Evolutionary conservation across 345 rosid genomes (phyloP).

Genomic region (Hibiscus syriacus): DNA sequence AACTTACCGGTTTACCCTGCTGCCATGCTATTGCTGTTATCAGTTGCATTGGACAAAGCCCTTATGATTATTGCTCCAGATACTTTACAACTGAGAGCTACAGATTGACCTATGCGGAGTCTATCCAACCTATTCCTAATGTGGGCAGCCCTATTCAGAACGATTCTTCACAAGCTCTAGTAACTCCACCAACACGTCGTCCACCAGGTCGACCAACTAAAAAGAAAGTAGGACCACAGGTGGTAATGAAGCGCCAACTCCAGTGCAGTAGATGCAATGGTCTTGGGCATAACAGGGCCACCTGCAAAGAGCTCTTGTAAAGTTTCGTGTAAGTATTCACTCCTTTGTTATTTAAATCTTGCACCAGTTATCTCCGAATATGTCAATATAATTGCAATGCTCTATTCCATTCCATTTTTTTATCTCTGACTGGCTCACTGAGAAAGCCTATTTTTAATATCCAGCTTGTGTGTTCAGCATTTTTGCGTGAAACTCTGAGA

Average conservation of each 20-base stretch:
- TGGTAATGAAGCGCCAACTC: constrained; percentile 70
- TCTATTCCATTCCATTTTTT: neutral
- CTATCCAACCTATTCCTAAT: constrained; percentile 53
- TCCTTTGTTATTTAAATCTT: neutral
- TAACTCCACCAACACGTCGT: constrained; percentile 70
- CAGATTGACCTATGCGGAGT: constrained; percentile 57
- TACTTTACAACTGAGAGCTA: constrained; percentile 64
- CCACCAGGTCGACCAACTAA: constrained; percentile 84
- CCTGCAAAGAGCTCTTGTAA: constrained; percentile 72
- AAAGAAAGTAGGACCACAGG: constrained; percentile 53
- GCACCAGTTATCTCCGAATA: neutral
- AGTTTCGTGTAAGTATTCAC: constrained; percentile 25
- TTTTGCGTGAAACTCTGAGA: neutral
- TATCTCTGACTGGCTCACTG: neutral
- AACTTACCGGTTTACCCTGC: constrained; percentile 77
- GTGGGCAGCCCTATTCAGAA: constrained; percentile 36
- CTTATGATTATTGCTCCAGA: constrained; percentile 68
- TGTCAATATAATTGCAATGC: neutral
- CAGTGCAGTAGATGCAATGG: constrained; percentile 99
- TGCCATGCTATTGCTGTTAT: constrained; percentile 69
- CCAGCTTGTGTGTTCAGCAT: neutral
- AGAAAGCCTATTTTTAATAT: neutral
- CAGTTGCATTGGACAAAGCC: constrained; percentile 42
- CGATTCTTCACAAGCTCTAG: constrained; percentile 41
- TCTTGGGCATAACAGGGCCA: constrained; percentile 90